Percentiles rank a stretch among this genome's conserved stretches.
Conservation (phyloP, 192 early-diverging fungal species). For the Phycomyces nitens region DNA sequence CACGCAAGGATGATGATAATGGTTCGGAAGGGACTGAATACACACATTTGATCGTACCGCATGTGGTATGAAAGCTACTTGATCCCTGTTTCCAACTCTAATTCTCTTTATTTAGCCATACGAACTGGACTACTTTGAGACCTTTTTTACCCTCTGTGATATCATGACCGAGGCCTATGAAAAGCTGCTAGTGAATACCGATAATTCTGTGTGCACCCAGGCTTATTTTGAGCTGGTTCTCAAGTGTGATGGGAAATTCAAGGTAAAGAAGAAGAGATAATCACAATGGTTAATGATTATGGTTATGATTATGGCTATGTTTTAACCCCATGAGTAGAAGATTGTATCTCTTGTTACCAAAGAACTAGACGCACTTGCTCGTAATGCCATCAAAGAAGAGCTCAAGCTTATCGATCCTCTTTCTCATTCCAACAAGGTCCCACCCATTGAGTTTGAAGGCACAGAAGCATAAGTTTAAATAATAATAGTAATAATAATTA, state of each 20-base stretch:
- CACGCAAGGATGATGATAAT: constrained; percentile 41
- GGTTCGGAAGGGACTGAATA: constrained; percentile 38
- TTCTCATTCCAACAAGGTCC: constrained; percentile 21
- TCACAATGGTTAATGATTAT: too few relatives aligned
- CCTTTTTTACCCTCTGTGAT: constrained; percentile 64
- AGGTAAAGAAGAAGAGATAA: constrained; percentile 23
- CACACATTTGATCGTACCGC: constrained; percentile 37
- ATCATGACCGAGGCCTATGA: constrained; percentile 59
- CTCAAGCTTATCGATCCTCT: constrained; percentile 58
- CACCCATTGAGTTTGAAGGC: constrained; percentile 34
- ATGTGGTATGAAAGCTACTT: constrained; percentile 27
- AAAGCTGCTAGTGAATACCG: constrained; percentile 35
- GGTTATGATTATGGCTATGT: too few relatives aligned
- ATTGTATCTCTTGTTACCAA: constrained; percentile 59
- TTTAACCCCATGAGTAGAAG: constrained; percentile 35
- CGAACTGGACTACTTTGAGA: constrained; percentile 66
- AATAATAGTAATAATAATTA: too few relatives aligned
- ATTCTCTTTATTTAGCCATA: constrained; percentile 46
- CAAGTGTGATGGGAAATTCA: constrained; percentile 63
- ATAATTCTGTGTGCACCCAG: constrained; percentile 33
- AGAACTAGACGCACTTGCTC: constrained; percentile 60
- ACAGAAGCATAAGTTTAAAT: constrained; percentile 6
- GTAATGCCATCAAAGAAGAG: constrained; percentile 59
- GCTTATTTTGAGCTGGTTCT: constrained; percentile 58
- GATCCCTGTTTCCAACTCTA: background rate